Evolutionary conservation across 2,329 filamentous ascomycete genomes (phyloP), one percentile per base, ranked within the genome.

Genomic region (Penicillium sp.): DNA sequence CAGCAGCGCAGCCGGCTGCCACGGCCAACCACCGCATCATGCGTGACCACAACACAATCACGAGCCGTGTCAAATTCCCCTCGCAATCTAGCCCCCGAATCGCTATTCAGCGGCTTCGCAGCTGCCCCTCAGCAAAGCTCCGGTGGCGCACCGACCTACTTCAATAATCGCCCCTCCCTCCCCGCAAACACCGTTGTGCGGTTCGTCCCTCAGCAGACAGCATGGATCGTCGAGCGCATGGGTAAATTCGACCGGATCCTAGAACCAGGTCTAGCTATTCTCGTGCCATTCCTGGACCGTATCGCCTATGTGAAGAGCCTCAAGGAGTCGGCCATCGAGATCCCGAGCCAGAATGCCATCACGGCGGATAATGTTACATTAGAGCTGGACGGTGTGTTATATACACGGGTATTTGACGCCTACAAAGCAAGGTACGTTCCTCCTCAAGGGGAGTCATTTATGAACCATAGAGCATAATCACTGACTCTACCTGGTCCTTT

Each of bases 171-270:
- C 42, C 77, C 79, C 40, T 75, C 81, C 19, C 82, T 97, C 48
- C 94, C 94, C 24, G 90, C 92, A 64, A 99, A 99, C 77, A 99
- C 94, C 3, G 81, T 99, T 59, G 81, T 99, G 67, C 91, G 93
- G 56, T 99, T 97, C 76, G 94, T 99, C 37, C 94, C 94, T n/a
- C 94, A 99, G 77, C 94, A 99, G 80, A 97, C 93, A 66, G 94
- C 94, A 74, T 99, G 94, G 94, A 93, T 99, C 55, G 94, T 99
- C 53, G 94, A 99, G 84, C 92, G 94, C 71, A 99, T 99, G 94
- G 94, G 94, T 68, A 94, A 92, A 77, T 99, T 96, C 80, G 89
- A 91, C 77, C 85, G 92, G 56, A 97, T 99, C 68, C 80, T 99
- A 47, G 86, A 97, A 67, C 94, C 94, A 3, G 94, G 94, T 53